Base-by-base conservation (phyloP, 176 grass and related monocot genomes). In the Eleusine indica region DNA sequence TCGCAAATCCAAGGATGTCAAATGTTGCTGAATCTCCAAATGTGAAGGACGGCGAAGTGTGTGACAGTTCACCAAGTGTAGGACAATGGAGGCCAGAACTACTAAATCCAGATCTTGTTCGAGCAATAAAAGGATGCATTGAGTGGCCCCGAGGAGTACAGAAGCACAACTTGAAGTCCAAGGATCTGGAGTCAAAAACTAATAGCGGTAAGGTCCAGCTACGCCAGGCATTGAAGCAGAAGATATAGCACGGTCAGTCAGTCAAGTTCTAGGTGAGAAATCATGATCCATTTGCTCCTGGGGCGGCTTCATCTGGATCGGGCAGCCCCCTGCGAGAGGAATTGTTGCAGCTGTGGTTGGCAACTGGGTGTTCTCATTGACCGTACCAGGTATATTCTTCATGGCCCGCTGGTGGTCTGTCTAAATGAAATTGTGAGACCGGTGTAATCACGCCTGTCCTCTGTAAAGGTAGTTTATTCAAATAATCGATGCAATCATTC, bases 81-180 rank as follows among this genome's bases (percentile, higher is more conserved):
- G 87, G 75, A 77, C 90, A 91, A 39, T 89, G 80, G 84, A 91
- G 76, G 70, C 84, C 90, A 18, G 84, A 91, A 49, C 82, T 87
- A 39, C 70, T 93, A 39, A 90, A 93, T 35, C 83, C 83, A 4
- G 87, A 89, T 74, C 71, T 73, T 10, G 78, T 66, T 73, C 75
- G 51, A 43, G 88, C 76, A 42, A 73, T 68, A 67, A 96, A 89
- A 38, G 91, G 91, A 46, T 89, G 83, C 68, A 83, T 81, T 5
- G 91, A 91, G 74, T 87, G 91, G 86, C 90, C 86, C 48, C 68
- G 68, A 58, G 91, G 77, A 71, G 65, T 66, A 32, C 93, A 90
- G 85, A 91, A 93, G 78, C 83, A 93, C 54, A 89, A 75, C 76
- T 77, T 95, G 38, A 95, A 92, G 75, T 75, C 79, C 58, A 92